Evolutionary conservation across 306 rosid species (phyloP).

Genomic region (Dryas octopetala): DNA sequence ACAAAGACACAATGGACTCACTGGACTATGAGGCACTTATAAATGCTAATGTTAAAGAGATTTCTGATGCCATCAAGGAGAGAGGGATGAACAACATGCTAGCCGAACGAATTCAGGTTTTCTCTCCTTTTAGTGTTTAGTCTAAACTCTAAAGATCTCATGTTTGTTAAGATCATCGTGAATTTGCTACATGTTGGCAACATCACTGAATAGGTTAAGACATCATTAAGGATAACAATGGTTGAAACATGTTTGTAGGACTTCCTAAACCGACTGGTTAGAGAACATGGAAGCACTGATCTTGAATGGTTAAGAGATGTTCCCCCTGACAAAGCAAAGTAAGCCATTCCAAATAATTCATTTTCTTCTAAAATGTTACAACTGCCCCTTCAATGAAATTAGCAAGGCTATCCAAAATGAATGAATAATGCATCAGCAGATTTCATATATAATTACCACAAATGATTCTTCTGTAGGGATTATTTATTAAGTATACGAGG

Average conservation of each 20-base stretch:
- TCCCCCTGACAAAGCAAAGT: conserved; percentile 90
- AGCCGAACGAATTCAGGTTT: conserved; percentile 85
- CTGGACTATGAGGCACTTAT: conserved; percentile 83
- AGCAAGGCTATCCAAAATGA: conserved; percentile 12
- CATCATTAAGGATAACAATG: background rate
- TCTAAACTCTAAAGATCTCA: conserved; percentile 19
- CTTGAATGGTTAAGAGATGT: conserved; percentile 95
- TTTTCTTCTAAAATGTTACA: conserved; percentile 17
- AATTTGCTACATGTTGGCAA: background rate
- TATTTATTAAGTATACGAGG: conserved; percentile 84
- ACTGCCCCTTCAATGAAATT: conserved; percentile 2
- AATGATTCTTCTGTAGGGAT: conserved; percentile 53
- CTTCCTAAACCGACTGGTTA: conserved; percentile 71
- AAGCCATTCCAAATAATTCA: conserved; percentile 30
- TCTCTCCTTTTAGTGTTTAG: background rate
- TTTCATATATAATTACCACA: conserved; percentile 4
- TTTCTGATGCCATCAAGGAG: conserved; percentile 64
- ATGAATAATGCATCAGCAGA: conserved; percentile 5
- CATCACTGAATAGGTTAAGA: background rate
- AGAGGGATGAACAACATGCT: conserved; percentile 94
- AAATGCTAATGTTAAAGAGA: conserved; percentile 54
- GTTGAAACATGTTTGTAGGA: conserved; percentile 51
- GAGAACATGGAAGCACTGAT: conserved; percentile 82
- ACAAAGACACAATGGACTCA: conserved; percentile 65
- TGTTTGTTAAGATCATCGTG: background rate